Evolutionary conservation across 108 stramenopile species (phyloP), one percentile per base, ranked within the genome.

Genomic region (Cafeteria roenbergensis): DNA sequence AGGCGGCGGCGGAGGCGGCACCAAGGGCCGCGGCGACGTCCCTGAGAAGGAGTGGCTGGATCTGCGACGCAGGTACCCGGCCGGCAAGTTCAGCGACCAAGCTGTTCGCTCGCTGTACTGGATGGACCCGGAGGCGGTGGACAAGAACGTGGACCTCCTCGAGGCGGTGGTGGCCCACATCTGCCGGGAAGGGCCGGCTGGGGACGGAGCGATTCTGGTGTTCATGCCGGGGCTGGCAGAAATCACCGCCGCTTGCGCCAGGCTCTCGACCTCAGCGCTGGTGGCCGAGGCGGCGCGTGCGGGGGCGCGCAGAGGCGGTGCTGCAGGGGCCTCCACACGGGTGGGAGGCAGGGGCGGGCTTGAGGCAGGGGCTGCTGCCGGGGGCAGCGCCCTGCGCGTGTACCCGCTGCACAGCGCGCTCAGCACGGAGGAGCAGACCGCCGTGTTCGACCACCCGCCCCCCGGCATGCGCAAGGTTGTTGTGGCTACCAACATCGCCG

Each of bases 161-260:
- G 75, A 84, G 31, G 82, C 78, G 58, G 71, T 86, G 62, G 75
- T 88, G 50, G 78, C 86, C 50, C 80, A 84, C 57, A 78, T 71
- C 27, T 65, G 75, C 34, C 71, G 82, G 33, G 86, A 88, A 52
- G 88, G 85, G 57, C 31, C 27, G 4, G 20, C 8, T 51, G 32
- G 9, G 30, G 53, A 3, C 22, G 37, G 34, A 24, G 72, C 85
- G 1, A 71, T 93, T 20, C 74, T 97, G n/a, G 65, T 94, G 27
- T 97, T 97, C 69, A 57, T 94, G 25, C 90, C 90, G 9, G 95
- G 95, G 22, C 48, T 85, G 48, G 84, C 87, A 8, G 94, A 96
- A 66, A 96, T 96, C 35, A 76, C 78, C 26, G 75, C 75, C 65
- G 78, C 87, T 1, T n/a, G 2, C 1, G 0, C 6, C 26, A 12